phyloP scores from a whole-genome alignment of 1,284 basidiomycete species.

The Apiotrichum laibachii region DNA sequence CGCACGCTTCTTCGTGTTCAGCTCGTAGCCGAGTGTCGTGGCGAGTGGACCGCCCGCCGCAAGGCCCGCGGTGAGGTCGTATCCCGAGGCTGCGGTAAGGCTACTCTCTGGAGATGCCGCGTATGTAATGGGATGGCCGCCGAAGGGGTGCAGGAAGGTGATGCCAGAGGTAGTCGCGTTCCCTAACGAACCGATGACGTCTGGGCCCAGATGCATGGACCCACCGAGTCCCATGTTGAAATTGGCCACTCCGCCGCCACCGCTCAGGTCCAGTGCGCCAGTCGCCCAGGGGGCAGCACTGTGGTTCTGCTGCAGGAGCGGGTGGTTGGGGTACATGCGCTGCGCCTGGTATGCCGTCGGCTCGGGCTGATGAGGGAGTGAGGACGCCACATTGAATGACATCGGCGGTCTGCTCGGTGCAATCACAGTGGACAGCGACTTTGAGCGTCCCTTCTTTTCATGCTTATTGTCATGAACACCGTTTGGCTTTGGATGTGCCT shows the following conservation, averaged over 20 bases:
- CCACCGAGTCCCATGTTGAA: background rate
- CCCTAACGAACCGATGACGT: conserved; percentile 1
- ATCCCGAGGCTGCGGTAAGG: background rate
- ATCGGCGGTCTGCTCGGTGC: conserved; percentile 32
- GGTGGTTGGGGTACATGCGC: conserved; percentile 46
- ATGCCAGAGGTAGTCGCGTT: conserved; percentile 1
- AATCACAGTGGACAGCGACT: conserved; percentile 30
- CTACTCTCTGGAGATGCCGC: conserved; percentile 2
- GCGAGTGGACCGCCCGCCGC: background rate
- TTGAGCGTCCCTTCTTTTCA: conserved; percentile 37
- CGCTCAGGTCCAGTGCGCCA: background rate
- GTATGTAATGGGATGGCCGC: conserved; percentile 48
- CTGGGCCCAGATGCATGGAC: conserved; percentile 1
- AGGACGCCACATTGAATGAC: background rate
- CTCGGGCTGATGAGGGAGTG: conserved; percentile 8
- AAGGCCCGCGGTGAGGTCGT: background rate
- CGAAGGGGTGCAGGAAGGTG: conserved; percentile 6
- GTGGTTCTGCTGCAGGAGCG: conserved; percentile 28
- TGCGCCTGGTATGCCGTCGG: conserved; percentile 34
- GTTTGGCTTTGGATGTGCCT: conserved; percentile 66
- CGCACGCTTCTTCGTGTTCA: conserved; percentile 44
- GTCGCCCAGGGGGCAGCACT: background rate
- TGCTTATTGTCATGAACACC: conserved; percentile 56
- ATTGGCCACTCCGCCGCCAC: background rate
- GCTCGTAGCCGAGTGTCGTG: conserved; percentile 1